These are phyloP conservation scores for Diplotaxis tenuifolia DNA, from an alignment of 345 rosid species.

Conservation along the genomic window DNA sequence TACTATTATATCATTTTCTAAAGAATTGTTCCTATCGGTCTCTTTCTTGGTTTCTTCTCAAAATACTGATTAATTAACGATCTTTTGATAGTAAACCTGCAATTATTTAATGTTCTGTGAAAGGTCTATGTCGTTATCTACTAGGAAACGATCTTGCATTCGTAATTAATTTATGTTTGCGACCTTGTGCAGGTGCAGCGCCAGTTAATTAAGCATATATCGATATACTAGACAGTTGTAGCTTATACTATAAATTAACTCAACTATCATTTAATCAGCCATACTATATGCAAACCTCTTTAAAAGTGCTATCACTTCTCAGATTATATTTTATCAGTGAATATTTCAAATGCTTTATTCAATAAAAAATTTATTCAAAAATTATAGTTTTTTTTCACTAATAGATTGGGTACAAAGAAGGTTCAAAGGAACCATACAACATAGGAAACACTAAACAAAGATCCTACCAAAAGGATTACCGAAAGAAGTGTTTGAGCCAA, in stretches of 20 bases:
- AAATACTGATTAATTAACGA: not conserved
- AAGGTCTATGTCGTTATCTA: not conserved
- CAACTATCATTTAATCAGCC: not conserved
- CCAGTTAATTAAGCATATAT: not conserved
- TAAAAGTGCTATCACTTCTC: no score
- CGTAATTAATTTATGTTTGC: not conserved
- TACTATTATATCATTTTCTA: not conserved
- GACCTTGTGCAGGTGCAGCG: not conserved
- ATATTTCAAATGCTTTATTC: no score
- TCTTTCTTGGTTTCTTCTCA: not conserved
- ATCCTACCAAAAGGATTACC: no score
- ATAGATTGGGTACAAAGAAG: no score
- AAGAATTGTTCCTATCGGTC: constrained; percentile 11
- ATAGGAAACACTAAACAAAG: no score
- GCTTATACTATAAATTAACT: not conserved
- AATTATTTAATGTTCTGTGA: not conserved
- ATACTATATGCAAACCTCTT: no score
- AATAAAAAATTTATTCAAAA: no score
- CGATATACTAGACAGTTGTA: not conserved
- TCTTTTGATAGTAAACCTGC: not conserved
- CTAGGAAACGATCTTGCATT: not conserved
- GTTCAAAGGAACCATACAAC: no score
- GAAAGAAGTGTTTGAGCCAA: no score
- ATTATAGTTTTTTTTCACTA: no score
- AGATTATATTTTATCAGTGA: no score